These are phyloP conservation scores for Amaranthus cruentus DNA, from an alignment of 148 eudicot species.

Conservation along the genomic window DNA sequence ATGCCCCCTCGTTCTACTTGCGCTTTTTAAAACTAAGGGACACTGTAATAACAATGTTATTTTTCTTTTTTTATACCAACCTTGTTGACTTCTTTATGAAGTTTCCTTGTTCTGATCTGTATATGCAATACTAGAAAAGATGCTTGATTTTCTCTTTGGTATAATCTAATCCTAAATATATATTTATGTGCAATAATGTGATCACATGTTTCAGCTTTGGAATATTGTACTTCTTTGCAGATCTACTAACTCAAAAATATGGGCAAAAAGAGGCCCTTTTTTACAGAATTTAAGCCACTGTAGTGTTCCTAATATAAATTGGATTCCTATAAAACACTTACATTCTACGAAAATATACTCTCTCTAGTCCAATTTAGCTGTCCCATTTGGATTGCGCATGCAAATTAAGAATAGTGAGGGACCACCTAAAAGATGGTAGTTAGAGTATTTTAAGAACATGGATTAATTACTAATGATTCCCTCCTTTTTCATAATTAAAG, in stretches of 20 bases:
- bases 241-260: background rate
- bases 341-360: constrained; percentile 14
- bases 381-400: too few relatives aligned
- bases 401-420: too few relatives aligned
- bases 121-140: constrained; percentile 10
- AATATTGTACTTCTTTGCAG: constrained; percentile 14
- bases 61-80: constrained; percentile 13
- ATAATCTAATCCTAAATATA: background rate
- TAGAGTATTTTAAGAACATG: too few relatives aligned
- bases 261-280: background rate
- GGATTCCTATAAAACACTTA: constrained; percentile 13
- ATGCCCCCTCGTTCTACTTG: too few relatives aligned
- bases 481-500: too few relatives aligned
- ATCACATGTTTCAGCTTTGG: constrained; percentile 10
- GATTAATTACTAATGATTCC: too few relatives aligned
- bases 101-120: background rate
- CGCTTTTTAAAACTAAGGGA: too few relatives aligned
- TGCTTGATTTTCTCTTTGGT: background rate
- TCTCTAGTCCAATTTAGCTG: too few relatives aligned
- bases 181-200: constrained; percentile 15
- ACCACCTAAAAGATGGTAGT: too few relatives aligned
- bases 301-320: constrained; percentile 19
- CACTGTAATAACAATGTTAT: too few relatives aligned
- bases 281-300: constrained; percentile 21
- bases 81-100: background rate